These are phyloP conservation scores for Breviolum minutum DNA, from an alignment of 73 alveolate species.

Conservation along the genomic window DNA sequence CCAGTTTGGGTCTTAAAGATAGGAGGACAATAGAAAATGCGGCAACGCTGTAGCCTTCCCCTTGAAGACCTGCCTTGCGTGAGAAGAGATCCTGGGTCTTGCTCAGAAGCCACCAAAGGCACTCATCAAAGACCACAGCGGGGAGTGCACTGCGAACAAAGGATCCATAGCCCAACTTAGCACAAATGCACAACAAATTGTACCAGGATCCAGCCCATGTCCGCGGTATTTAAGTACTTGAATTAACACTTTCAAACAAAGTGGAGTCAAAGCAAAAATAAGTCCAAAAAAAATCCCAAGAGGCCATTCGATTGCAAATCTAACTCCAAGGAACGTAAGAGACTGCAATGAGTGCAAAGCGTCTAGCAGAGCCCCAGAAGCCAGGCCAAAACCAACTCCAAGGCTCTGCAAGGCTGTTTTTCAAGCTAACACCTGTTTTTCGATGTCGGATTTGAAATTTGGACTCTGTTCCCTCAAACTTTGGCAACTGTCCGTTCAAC, in stretches of 20 bases:
- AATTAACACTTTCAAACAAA: background rate
- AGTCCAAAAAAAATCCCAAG: too few relatives aligned
- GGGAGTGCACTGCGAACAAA: constrained; percentile 87
- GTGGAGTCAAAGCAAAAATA: background rate
- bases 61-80: constrained; percentile 14
- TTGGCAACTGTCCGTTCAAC: too few relatives aligned
- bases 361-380: constrained; percentile 78
- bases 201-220: too few relatives aligned
- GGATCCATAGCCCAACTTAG: constrained; percentile 66
- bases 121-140: constrained; percentile 67
- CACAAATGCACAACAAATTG: too few relatives aligned
- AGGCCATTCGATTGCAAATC: background rate
- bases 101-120: constrained; percentile 47
- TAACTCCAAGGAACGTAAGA: background rate
- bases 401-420: background rate
- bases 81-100: constrained; percentile 37
- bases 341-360: constrained; percentile 59
- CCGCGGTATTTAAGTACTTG: too few relatives aligned
- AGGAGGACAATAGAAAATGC: too few relatives aligned
- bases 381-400: constrained; percentile 74
- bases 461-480: too few relatives aligned
- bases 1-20: too few relatives aligned
- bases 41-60: background rate
- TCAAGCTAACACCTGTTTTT: background rate
- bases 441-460: too few relatives aligned